Percentiles rank a stretch among this genome's conserved stretches.
phyloP scores from a whole-genome alignment of 768 basidiomycete genomes.

The Crepidotus variabilis region DNA sequence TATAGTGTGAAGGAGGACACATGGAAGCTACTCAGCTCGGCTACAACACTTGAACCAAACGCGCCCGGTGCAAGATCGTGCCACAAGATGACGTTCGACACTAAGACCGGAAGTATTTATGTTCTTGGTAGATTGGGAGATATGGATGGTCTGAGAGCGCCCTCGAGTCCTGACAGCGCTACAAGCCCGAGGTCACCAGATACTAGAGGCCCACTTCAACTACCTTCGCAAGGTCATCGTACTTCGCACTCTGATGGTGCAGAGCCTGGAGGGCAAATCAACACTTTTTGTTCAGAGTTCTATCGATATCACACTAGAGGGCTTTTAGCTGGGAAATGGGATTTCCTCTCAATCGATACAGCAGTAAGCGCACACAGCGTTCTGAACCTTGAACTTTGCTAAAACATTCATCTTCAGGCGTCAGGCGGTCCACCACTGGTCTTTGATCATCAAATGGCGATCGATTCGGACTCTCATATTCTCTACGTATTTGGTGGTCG shows the following conservation, averaged over 20 bases:
- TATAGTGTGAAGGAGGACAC: conserved; percentile 56
- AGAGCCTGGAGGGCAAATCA: conserved; percentile 1
- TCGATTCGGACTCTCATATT: conserved; percentile 67
- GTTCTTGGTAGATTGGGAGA: conserved; percentile 68
- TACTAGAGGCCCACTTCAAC: conserved; percentile 1
- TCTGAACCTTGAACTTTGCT: background rate
- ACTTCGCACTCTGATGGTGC: background rate
- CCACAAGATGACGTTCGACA: conserved; percentile 81
- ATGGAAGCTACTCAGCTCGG: conserved; percentile 59
- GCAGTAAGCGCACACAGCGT: conserved; percentile 37
- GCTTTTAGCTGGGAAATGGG: conserved; percentile 64
- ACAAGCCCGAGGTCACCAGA: background rate
- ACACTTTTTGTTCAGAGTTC: conserved; percentile 59
- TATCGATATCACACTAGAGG: conserved; percentile 72
- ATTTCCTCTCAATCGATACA: conserved; percentile 63
- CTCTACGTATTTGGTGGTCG: conserved; percentile 78
- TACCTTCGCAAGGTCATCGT: background rate
- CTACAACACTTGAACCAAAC: conserved; percentile 51
- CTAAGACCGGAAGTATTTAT: conserved; percentile 67
- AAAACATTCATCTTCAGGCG: conserved; percentile 29
- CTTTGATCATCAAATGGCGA: conserved; percentile 79
- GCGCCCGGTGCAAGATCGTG: conserved; percentile 73
- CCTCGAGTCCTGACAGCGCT: conserved; percentile 4
- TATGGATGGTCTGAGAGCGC: conserved; percentile 33
- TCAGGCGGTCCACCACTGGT: conserved; percentile 69